These are phyloP conservation scores for Cutaneotrichosporon spelunceum DNA, from an alignment of 1,284 basidiomycete genomes.

Conservation along the genomic window DNA sequence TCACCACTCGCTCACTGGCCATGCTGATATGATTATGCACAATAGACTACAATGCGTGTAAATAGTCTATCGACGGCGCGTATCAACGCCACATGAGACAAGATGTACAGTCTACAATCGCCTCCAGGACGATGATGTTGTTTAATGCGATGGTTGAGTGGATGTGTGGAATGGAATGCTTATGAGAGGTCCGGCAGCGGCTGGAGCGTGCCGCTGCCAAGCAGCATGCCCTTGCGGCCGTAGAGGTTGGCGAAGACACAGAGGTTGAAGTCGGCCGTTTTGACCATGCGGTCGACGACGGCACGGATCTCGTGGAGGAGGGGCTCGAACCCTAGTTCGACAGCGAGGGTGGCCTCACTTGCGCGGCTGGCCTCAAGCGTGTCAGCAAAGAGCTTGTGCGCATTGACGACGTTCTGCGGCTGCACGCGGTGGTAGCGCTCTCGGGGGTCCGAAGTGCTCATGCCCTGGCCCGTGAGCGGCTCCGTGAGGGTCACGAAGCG, in stretches of 20 bases:
- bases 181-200: constrained; percentile 21
- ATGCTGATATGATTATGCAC: background rate
- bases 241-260: constrained; percentile 27
- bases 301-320: constrained; percentile 47
- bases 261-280: constrained; percentile 51
- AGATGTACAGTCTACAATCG: background rate
- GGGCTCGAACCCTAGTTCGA: constrained; percentile 18
- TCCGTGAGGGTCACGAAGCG: constrained; percentile 25
- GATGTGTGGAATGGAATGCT: background rate
- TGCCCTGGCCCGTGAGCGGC: constrained; percentile 25
- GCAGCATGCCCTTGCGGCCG: constrained; percentile 23
- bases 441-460: constrained; percentile 19
- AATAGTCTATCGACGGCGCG: background rate
- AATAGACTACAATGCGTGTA: constrained; percentile 1
- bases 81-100: background rate
- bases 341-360: constrained; percentile 17
- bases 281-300: constrained; percentile 54
- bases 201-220: constrained; percentile 20
- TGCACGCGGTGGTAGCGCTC: constrained; percentile 26
- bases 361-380: constrained; percentile 4
- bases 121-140: background rate
- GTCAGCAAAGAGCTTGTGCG: constrained; percentile 16
- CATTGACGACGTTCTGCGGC: constrained; percentile 10
- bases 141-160: background rate
- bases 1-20: background rate